Base-by-base conservation (phyloP, 805 yeast genomes). In the Jamesozyma lodderae region DNA sequence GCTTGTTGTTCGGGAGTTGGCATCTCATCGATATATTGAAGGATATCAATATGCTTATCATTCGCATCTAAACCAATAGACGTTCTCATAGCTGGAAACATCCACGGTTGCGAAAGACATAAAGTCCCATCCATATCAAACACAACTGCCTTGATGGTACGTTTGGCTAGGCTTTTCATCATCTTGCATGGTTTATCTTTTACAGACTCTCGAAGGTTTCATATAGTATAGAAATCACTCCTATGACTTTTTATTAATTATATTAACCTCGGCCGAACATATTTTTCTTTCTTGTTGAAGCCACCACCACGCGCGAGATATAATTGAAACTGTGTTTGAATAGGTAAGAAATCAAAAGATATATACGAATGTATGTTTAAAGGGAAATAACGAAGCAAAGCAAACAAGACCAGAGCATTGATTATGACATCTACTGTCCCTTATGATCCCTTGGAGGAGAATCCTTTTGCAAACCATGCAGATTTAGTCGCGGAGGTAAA, bases 101-200 rank as follows among this genome's bases (percentile, higher is more conserved):
- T 69, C 74, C 74, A 69, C 0, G 70, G 63, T 51, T 79, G 85
- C 1, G 86, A 85, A 11, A 72, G 60, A 45, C 82, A 76, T 38
- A 81, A 52, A 0, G 90, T 81, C 4, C 88, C 88, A 53, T 81
- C 90, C 90, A 81, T 81, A 49, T 81, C 90, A 52, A 81, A 81
- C 1, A 81, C 65, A 6, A 81, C 53, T 0, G 84, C 84, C 31
- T 62, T 64, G 31, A 76, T 53, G 6, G n/a, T n/a, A n/a, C n/a
- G n/a, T n/a, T n/a, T n/a, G n/a, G n/a, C n/a, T n/a, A n/a, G n/a
- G n/a, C n/a, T n/a, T n/a, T n/a, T n/a, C n/a, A n/a, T n/a, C n/a
- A n/a, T n/a, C n/a, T n/a, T n/a, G n/a, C n/a, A n/a, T n/a, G n/a
- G n/a, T n/a, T n/a, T n/a, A n/a, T n/a, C n/a, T n/a, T n/a, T n/a